Evolutionary conservation across 768 basidiomycete species (phyloP), one percentile per base, ranked within the genome.

Genomic region (Lactarius psammicola): DNA sequence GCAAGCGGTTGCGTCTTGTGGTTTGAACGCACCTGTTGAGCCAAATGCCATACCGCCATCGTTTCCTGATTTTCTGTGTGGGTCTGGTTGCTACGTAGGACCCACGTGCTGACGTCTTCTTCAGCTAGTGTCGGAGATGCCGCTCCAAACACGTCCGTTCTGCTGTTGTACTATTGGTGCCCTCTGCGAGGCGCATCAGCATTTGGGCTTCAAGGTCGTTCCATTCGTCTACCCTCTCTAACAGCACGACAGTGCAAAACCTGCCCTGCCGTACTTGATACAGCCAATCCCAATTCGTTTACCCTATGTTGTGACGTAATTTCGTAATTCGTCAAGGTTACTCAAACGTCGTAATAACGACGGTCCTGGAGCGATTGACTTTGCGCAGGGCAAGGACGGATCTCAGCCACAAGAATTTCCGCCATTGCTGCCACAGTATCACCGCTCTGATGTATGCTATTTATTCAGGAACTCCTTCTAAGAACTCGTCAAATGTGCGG

Each of bases 91-190:
- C 34, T 69, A 59, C 60, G 36, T 59, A 69, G 58, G 62, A 59
- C 40, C 56, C 60, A n/a, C 34, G 53, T 40, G 67, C 30, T 69
- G 38, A 20, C 23, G 11, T 30, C 31, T 26, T 33, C 44, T 49
- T 15, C 70, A 90, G 88, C 89, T n/a, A 90, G 90, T 67, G 89
- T 92, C 51, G 89, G 90, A 3, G 89, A 90, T 71, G 89, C 87
- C 33, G 89, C 82, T 67, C 90, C 90, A 15, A 92, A 93, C 73
- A 90, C 87, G 87, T 90, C 64, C 72, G 87, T 79, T 56, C 31
- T 4, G 8, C 56, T 11, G 54, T 46, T 59, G 56, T 80, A 89
- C 75, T 74, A 82, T 78, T 13, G 89, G 89, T 5, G 87, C 90
- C 2, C 88, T 86, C 75, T 93, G 91, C 72, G 87, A 92, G 72